phyloP scores from a whole-genome alignment of 1,139 yeast species.

The Dujonia santamariae region DNA sequence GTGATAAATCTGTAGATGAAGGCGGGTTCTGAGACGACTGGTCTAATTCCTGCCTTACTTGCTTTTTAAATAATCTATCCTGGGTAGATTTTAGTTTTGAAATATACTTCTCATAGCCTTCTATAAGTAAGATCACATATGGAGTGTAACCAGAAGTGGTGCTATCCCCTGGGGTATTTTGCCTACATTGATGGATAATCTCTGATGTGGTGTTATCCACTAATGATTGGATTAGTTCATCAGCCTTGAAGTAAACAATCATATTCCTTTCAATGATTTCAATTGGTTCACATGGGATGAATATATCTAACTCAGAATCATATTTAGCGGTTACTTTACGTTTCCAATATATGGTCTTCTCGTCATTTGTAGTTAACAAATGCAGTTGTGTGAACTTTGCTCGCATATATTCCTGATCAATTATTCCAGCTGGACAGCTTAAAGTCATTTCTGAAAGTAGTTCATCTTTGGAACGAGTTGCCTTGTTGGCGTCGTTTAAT shows the following conservation, averaged over 20 bases:
- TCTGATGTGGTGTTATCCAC: conserved; percentile 20
- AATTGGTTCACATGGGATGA: conserved; percentile 47
- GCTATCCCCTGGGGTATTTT: not conserved
- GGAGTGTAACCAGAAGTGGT: conserved; percentile 5
- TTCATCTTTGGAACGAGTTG: conserved; percentile 47
- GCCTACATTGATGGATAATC: conserved; percentile 13
- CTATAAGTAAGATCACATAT: conserved; percentile 43
- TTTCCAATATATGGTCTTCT: conserved; percentile 36
- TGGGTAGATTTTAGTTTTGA: conserved; percentile 41
- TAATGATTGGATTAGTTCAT: conserved; percentile 37
- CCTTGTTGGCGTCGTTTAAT: conserved; percentile 50
- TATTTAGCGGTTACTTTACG: conserved; percentile 38
- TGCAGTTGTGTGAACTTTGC: conserved; percentile 12
- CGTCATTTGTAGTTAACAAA: conserved; percentile 2
- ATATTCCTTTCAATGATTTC: conserved; percentile 40
- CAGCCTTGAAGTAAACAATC: conserved; percentile 46
- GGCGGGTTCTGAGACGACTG: not conserved
- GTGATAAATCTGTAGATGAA: not conserved
- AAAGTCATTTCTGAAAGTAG: conserved; percentile 50
- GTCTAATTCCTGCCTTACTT: conserved; percentile 14
- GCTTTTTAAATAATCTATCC: conserved; percentile 32
- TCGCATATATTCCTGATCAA: conserved; percentile 21
- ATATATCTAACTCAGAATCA: conserved; percentile 44
- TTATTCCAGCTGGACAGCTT: conserved; percentile 22
- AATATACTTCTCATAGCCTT: conserved; percentile 46